These are phyloP conservation scores for Annulohypoxylon stygium DNA, from an alignment of 495 filamentous ascomycete genomes.

Conservation along the genomic window DNA sequence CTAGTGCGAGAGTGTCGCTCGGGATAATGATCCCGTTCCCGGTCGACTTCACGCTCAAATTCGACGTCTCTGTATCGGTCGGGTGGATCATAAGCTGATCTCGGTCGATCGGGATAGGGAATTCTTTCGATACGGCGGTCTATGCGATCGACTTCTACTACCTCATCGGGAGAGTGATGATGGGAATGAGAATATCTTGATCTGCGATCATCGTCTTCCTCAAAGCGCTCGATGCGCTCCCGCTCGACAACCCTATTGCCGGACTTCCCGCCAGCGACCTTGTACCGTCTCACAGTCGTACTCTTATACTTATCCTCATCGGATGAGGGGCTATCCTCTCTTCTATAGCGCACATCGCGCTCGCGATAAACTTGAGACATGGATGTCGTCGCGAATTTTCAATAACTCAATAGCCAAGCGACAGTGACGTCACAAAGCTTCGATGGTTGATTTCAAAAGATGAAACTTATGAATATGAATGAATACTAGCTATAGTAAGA, in stretches of 20 bases:
- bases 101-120: conserved; percentile 61
- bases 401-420: conserved; percentile 26
- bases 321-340: conserved; percentile 61
- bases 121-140: conserved; percentile 62
- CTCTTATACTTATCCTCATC: conserved; percentile 63
- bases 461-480: background rate
- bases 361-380: conserved; percentile 65
- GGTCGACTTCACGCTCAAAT: conserved; percentile 67
- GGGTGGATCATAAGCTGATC: conserved; percentile 61
- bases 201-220: conserved; percentile 65
- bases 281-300: conserved; percentile 69
- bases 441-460: conserved; percentile 23
- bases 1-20: conserved; percentile 49
- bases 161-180: conserved; percentile 52
- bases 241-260: conserved; percentile 54
- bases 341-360: conserved; percentile 58
- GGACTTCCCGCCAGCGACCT: conserved; percentile 54
- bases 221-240: conserved; percentile 60
- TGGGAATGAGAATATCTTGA: conserved; percentile 57
- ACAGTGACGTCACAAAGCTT: conserved; percentile 46
- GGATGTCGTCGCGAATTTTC: conserved; percentile 28
- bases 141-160: conserved; percentile 63
- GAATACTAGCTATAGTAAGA: conserved; percentile 18
- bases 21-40: conserved; percentile 50
- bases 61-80: conserved; percentile 65